Base-by-base conservation (phyloP, 23 red algal genomes). In the Agarophyton chilense region DNA sequence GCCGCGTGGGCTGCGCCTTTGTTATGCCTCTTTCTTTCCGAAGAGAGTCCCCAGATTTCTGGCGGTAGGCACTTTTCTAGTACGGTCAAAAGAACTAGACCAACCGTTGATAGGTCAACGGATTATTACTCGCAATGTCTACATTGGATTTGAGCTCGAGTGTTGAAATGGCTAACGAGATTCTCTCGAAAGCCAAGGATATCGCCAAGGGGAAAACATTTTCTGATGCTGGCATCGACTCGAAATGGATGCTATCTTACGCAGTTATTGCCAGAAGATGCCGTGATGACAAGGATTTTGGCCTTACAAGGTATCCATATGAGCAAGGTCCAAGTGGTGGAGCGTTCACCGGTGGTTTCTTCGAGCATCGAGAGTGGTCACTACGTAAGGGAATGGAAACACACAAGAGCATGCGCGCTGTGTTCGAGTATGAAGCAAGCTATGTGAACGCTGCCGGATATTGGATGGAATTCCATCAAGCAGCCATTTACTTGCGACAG, bases 1-100 rank as follows among this genome's bases (percentile, higher is more conserved):
- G n/a, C n/a, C n/a, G n/a, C n/a, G n/a, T n/a, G n/a, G n/a, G n/a
- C n/a, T n/a, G n/a, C n/a, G n/a, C n/a, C 44, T 47, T 12, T 12
- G 44, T 29, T 29, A 65, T 65, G 52, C 62, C 57, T 83, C 79
- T 83, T 28, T 83, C 43, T 83, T 67, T 40, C 44, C 38, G 45
- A 67, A n/a, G n/a, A n/a, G 79, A 83, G 33, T 68, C 57, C 58
- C 57, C 55, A 83, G 43, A 17, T 32, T 12, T 2, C n/a, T 83
- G 35, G 79, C 44, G 58, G 79, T 83, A 64, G 57, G 79, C 79
- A 83, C 54, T 67, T 83, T 83, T 62, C 45, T 34, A 45, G n/a
- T 64, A 35, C 57, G 79, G 79, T 83, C 79, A 38, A 83, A 83
- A 26, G 60, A 65, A 36, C 8, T 18, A 25, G 60, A 65, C 29